A percentile compares a stretch with the other conserved stretches of the same genome.
Conservation (phyloP, 2,329 filamentous ascomycete genomes). For the Neopestalotiopsis sp. region DNA sequence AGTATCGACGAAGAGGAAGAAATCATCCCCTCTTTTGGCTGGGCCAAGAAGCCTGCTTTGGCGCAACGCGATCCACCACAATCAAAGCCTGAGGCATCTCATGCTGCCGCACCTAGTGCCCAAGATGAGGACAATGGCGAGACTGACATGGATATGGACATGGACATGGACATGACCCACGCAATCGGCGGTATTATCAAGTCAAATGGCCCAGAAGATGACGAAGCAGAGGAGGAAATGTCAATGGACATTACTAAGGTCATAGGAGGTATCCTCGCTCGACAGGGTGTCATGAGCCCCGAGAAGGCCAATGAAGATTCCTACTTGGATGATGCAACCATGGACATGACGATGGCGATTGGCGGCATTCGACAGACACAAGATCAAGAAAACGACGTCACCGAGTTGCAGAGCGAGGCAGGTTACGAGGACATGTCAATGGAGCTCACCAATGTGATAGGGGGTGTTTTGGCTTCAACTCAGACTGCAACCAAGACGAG, state of each 20-base stretch:
- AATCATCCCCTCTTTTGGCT: constrained; percentile 77
- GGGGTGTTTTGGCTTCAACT: constrained; percentile 52
- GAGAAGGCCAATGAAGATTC: constrained; percentile 40
- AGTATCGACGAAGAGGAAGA: constrained; percentile 71
- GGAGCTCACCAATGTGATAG: constrained; percentile 74
- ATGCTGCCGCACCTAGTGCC: constrained; percentile 19
- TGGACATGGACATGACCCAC: constrained; percentile 63
- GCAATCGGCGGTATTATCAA: constrained; percentile 61
- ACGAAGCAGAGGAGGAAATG: constrained; percentile 69
- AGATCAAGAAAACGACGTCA: constrained; percentile 36
- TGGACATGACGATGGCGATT: constrained; percentile 85
- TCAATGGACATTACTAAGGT: constrained; percentile 94
- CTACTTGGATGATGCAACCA: constrained; percentile 69
- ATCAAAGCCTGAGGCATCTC: constrained; percentile 13
- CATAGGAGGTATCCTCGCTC: constrained; percentile 77
- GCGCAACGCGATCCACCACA: constrained; percentile 35
- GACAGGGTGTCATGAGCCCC: constrained; percentile 33
- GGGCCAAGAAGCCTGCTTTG: constrained; percentile 64
- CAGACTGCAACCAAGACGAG: constrained; percentile 35
- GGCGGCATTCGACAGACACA: constrained; percentile 66
- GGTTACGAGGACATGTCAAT: constrained; percentile 77
- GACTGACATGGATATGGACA: constrained; percentile 52
- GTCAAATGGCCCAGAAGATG: constrained; percentile 45
- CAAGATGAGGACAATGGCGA: constrained; percentile 34
- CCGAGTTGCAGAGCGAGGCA: constrained; percentile 38